Conservation (phyloP, 164 flowering plant species). For the Berberis vulgaris region DNA sequence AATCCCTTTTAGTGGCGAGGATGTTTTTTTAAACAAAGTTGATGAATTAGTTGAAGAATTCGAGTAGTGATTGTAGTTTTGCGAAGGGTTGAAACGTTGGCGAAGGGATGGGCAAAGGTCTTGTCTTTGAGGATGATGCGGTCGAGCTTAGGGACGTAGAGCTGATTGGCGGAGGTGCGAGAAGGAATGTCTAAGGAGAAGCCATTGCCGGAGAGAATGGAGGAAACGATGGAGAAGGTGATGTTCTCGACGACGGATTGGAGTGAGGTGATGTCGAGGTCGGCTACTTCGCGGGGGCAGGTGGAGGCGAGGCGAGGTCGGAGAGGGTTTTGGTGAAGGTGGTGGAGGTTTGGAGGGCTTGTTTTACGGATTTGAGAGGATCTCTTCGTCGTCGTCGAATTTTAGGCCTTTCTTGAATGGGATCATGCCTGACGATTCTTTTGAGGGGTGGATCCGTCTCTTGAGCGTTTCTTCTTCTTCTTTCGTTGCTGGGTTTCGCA, state of each 20-base stretch:
- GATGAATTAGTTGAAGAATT: slow-evolving; percentile 70
- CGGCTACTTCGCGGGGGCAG: slow-evolving; percentile 75
- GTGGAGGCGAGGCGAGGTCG: slow-evolving; percentile 61
- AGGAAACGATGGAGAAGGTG: slow-evolving; percentile 36
- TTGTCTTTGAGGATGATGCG: slow-evolving; percentile 89
- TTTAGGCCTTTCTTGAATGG: slow-evolving; percentile 61
- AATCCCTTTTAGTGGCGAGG: slow-evolving; percentile 91
- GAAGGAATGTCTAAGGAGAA: slow-evolving; percentile 79
- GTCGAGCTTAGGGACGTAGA: slow-evolving; percentile 93
- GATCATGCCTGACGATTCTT: slow-evolving; percentile 1
- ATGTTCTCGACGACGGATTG: slow-evolving; percentile 49
- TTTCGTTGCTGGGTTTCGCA: too few species aligned
- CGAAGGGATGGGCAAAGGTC: slow-evolving; percentile 57
- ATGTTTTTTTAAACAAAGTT: slow-evolving; percentile 59
- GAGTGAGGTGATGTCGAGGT: slow-evolving; percentile 67
- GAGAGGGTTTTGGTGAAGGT: slow-evolving; percentile 42
- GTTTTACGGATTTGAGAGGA: slow-evolving; percentile 32
- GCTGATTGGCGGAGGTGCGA: slow-evolving; percentile 77
- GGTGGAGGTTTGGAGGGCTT: slow-evolving; percentile 18
- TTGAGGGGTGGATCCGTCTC: neutral
- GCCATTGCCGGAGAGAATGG: slow-evolving; percentile 73
- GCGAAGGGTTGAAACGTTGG: slow-evolving; percentile 64
- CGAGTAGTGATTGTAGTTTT: slow-evolving; percentile 76
- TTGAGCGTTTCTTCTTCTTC: neutral
- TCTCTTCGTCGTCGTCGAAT: slow-evolving; percentile 30